Conservation (phyloP, 2,329 filamentous ascomycete genomes). For the Blumeriella jaapii region DNA sequence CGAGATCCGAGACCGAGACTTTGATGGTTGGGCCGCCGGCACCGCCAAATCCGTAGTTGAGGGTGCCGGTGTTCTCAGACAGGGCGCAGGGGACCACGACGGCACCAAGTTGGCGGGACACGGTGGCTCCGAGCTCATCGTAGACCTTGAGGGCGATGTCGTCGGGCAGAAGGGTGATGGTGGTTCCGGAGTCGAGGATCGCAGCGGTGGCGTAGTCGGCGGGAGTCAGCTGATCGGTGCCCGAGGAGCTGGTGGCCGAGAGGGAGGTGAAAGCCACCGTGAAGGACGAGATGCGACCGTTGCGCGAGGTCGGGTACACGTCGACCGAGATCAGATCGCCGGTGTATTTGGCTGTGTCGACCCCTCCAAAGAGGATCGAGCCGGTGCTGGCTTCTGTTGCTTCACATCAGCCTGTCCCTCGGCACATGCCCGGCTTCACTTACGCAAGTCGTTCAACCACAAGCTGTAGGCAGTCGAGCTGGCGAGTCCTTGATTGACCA, state of each 20-base stretch:
- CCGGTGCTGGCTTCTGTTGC: conserved; percentile 25
- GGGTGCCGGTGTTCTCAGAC: conserved; percentile 29
- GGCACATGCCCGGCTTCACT: conserved; percentile 5
- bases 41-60: conserved; percentile 39
- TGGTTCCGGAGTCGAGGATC: conserved; percentile 56
- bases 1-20: conserved; percentile 36
- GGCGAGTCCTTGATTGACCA: conserved; percentile 33
- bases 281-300: conserved; percentile 19
- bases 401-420: conserved; percentile 8
- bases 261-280: conserved; percentile 27
- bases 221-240: conserved; percentile 28
- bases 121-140: conserved; percentile 35
- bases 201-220: conserved; percentile 33
- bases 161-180: conserved; percentile 53
- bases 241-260: conserved; percentile 26
- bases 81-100: conserved; percentile 38
- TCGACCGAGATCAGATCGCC: conserved; percentile 28
- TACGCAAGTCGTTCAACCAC: conserved; percentile 29
- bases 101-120: conserved; percentile 31
- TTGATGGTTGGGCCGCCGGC: conserved; percentile 33
- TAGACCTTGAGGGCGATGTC: conserved; percentile 37
- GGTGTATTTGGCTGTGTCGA: conserved; percentile 35
- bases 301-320: conserved; percentile 18
- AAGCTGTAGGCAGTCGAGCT: conserved; percentile 32
- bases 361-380: conserved; percentile 34